A percentile compares a stretch with the other conserved stretches of the same genome.
phyloP scores from a whole-genome alignment of 1,139 yeast species.

The Candida dubliniensis region DNA sequence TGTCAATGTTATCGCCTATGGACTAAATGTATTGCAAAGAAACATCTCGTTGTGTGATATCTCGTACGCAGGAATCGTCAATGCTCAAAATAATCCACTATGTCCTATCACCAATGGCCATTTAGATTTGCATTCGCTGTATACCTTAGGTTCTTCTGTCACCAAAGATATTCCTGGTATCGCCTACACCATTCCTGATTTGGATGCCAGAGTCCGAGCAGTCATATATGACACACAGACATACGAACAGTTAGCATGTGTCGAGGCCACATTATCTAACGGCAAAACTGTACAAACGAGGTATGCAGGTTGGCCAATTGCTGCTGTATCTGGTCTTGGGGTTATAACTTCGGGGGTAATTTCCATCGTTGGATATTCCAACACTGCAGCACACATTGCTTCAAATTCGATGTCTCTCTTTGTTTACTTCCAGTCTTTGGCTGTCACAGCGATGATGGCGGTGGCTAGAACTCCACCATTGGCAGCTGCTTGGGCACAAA shows the following conservation, averaged over 20 bases:
- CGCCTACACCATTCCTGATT: slow-evolving; percentile 88
- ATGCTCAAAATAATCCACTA: slow-evolving; percentile 12
- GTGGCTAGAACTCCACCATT: slow-evolving; percentile 92
- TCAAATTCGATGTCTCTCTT: slow-evolving; percentile 91
- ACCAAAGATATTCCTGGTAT: slow-evolving; percentile 67
- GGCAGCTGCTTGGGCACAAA: slow-evolving; percentile 98
- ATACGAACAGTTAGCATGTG: slow-evolving; percentile 70
- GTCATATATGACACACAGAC: slow-evolving; percentile 47
- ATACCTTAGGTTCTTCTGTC: slow-evolving; percentile 43
- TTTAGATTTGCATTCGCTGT: slow-evolving; percentile 63
- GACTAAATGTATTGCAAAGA: slow-evolving; percentile 62
- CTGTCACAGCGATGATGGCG: slow-evolving; percentile 95
- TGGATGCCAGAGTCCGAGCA: slow-evolving; percentile 89
- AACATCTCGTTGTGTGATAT: slow-evolving; percentile 65
- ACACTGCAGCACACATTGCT: slow-evolving; percentile 96
- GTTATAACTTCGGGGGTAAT: slow-evolving; percentile 83
- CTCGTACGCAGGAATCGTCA: slow-evolving; percentile 41
- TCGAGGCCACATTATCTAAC: slow-evolving; percentile 81
- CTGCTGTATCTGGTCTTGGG: slow-evolving; percentile 87
- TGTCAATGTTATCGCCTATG: slow-evolving; percentile 75
- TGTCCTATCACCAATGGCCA: slow-evolving; percentile 92
- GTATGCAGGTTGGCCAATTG: slow-evolving; percentile 96
- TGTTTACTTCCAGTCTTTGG: slow-evolving; percentile 90
- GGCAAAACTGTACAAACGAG: slow-evolving; percentile 94
- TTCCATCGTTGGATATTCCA: slow-evolving; percentile 84